Percentiles rank a stretch among this genome's conserved stretches.
Conservation (phyloP, 2,329 filamentous ascomycete species). For the Fusarium camptoceras region DNA sequence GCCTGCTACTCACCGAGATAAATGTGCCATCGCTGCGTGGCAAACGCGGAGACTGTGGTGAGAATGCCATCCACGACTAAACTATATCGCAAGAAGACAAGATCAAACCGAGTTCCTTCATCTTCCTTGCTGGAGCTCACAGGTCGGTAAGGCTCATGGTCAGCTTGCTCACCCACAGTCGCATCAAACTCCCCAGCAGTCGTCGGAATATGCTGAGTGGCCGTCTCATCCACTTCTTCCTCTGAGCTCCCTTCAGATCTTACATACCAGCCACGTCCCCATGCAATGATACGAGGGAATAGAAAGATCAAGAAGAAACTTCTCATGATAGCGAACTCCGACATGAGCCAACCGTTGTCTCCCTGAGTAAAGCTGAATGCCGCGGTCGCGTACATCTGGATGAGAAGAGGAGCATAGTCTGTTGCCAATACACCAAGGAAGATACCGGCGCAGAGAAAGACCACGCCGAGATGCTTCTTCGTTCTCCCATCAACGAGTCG, state of each 20-base stretch:
- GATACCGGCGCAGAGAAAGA: slow-evolving; percentile 73
- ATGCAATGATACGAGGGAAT: slow-evolving; percentile 64
- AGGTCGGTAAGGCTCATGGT: slow-evolving; percentile 58
- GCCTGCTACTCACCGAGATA: slow-evolving; percentile 63
- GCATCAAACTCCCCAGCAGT: slow-evolving; percentile 57
- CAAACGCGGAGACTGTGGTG: slow-evolving; percentile 72
- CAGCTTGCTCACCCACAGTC: slow-evolving; percentile 54
- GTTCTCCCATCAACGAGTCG: slow-evolving; percentile 62
- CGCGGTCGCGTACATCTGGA: slow-evolving; percentile 70
- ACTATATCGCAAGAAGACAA: slow-evolving; percentile 75
- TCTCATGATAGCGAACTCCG: slow-evolving; percentile 65
- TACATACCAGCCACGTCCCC: slow-evolving; percentile 51
- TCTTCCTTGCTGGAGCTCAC: slow-evolving; percentile 52
- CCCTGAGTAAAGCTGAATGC: slow-evolving; percentile 66
- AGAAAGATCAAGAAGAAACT: slow-evolving; percentile 66
- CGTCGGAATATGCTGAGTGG: slow-evolving; percentile 48
- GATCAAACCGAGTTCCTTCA: slow-evolving; percentile 70
- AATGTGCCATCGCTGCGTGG: slow-evolving; percentile 73
- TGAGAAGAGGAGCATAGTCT: slow-evolving; percentile 72
- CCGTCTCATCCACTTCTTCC: slow-evolving; percentile 21
- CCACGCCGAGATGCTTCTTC: slow-evolving; percentile 69
- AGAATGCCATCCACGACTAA: slow-evolving; percentile 73
- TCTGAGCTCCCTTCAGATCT: neutral
- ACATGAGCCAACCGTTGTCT: slow-evolving; percentile 68
- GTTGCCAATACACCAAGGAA: slow-evolving; percentile 77